A percentile compares a stretch with the other conserved stretches of the same genome.
Evolutionary conservation across 2,329 filamentous ascomycete genomes (phyloP).

Genomic region (Fusarium sp.): DNA sequence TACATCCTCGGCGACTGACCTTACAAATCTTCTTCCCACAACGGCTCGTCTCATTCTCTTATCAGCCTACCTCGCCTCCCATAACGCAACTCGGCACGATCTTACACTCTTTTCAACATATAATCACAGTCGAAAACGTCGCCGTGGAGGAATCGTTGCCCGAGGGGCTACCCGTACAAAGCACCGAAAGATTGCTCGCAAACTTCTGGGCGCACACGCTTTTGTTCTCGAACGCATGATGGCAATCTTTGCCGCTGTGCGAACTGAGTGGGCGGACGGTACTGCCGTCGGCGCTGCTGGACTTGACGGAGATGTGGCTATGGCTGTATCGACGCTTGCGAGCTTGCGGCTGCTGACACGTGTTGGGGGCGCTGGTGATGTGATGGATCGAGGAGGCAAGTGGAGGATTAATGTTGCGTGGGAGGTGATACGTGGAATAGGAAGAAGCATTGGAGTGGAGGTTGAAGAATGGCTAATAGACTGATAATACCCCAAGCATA

Average conservation of each 20-base stretch:
- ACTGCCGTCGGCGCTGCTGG: constrained; percentile 46
- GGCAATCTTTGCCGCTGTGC: constrained; percentile 78
- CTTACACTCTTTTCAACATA: constrained; percentile 79
- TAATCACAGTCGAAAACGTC: constrained; percentile 63
- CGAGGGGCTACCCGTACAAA: constrained; percentile 56
- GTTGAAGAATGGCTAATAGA: constrained; percentile 81
- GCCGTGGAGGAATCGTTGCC: constrained; percentile 59
- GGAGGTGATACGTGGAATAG: constrained; percentile 78
- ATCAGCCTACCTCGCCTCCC: constrained; percentile 82
- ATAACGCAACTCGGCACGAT: constrained; percentile 81
- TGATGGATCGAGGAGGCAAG: constrained; percentile 74
- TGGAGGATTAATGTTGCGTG: constrained; percentile 84
- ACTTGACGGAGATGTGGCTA: constrained; percentile 67
- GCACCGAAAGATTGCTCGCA: constrained; percentile 79
- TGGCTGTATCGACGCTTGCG: constrained; percentile 77
- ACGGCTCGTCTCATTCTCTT: constrained; percentile 79
- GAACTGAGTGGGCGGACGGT: constrained; percentile 62
- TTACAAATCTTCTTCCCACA: constrained; percentile 72
- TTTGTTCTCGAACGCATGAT: constrained; percentile 83
- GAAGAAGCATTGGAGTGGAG: constrained; percentile 80
- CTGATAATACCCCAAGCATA: constrained; percentile 49
- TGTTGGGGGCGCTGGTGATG: constrained; percentile 70
- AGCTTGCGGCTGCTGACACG: constrained; percentile 76
- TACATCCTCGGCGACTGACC: constrained; percentile 52
- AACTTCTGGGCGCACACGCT: constrained; percentile 79